These are phyloP conservation scores for Striga hermonthica DNA, from an alignment of 305 asterid species.

Conservation along the genomic window DNA sequence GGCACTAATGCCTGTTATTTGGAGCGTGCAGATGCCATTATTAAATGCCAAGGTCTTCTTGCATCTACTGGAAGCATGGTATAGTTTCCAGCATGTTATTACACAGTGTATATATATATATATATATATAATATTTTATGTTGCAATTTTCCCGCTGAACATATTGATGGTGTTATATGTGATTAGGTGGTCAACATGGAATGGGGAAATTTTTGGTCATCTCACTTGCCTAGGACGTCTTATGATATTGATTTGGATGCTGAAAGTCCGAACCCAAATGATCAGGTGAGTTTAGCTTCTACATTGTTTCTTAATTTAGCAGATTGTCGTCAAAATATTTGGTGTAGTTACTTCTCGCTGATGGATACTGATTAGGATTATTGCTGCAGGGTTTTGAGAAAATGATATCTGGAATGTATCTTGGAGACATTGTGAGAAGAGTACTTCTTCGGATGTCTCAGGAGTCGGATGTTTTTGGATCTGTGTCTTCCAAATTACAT, in stretches of 20 bases:
- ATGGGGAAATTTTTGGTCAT: slow-evolving; percentile 96
- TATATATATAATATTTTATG: too few relatives aligned
- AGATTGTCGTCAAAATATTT: background rate
- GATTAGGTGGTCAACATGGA: slow-evolving; percentile 81
- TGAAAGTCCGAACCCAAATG: slow-evolving; percentile 76
- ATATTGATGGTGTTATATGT: slow-evolving; percentile 6
- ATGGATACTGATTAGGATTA: slow-evolving; percentile 26
- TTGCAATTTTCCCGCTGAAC: slow-evolving; percentile 1
- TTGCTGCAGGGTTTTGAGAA: slow-evolving; percentile 83
- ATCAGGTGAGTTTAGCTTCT: slow-evolving; percentile 49
- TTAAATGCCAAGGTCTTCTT: slow-evolving; percentile 82
- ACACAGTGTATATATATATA: too few relatives aligned
- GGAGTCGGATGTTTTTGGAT: slow-evolving; percentile 67
- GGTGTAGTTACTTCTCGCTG: slow-evolving; percentile 3
- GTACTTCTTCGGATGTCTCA: slow-evolving; percentile 67
- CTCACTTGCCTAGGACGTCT: slow-evolving; percentile 81
- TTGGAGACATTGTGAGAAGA: slow-evolving; percentile 88
- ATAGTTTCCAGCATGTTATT: slow-evolving; percentile 31
- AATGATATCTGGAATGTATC: slow-evolving; percentile 93
- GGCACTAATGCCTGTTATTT: slow-evolving; percentile 94
- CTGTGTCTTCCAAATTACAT: slow-evolving; percentile 52
- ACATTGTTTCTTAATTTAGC: slow-evolving; percentile 2
- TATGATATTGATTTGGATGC: slow-evolving; percentile 73
- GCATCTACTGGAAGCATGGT: slow-evolving; percentile 79
- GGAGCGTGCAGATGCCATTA: slow-evolving; percentile 83